Evolutionary conservation across 805 yeast species (phyloP), one percentile per base, ranked within the genome.

Genomic region (Saccharomyces mikatae): DNA sequence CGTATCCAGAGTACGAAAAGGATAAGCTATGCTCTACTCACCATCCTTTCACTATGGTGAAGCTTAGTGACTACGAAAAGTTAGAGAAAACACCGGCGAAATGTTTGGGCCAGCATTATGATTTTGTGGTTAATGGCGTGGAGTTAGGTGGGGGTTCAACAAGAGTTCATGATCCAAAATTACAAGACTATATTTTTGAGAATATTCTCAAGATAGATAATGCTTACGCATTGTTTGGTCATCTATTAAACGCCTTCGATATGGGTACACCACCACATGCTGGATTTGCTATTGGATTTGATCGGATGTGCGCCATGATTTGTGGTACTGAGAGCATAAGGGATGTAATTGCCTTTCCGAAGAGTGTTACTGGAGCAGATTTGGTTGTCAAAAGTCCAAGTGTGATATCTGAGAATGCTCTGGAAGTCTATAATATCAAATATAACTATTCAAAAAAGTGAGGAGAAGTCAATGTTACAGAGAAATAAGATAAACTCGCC

Each of bases 261-360:
- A 81, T 87, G 72, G 99, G 99, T 1, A 89, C 98, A 64, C 99
- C 99, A 0, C 99, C 99, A 0, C 99, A 94, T 71, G 97, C 97
- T 1, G 99, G 99, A 0, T 75, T 94, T 41, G 99, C 99, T 0
- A 76, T 94, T 36, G 99, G 99, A 0, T 87, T 94, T 61, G 99
- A 94, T 68, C 75, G 99, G 58, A 74, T 94, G 76, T 84, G 95
- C 62, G 94, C 99, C 0, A 89, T 92, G 92, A 67, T 92, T 31
- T 70, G 84, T n/a, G 94, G 89, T 0, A 76, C 85, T 21, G 64
- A 75, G 4, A 87, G 89, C 58, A 91, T 94, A 32, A 74, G 97
- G 60, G 97, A 94, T 65, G 98, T 94, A 3, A 86, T 94, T 56
- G 96, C 98, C 0, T 94, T 94, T 69, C 99, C 99, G 1, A 94